A percentile compares a stretch with the other conserved stretches of the same genome.
Conservation (phyloP, 345 rosid species). For the Ceriops decandra region DNA sequence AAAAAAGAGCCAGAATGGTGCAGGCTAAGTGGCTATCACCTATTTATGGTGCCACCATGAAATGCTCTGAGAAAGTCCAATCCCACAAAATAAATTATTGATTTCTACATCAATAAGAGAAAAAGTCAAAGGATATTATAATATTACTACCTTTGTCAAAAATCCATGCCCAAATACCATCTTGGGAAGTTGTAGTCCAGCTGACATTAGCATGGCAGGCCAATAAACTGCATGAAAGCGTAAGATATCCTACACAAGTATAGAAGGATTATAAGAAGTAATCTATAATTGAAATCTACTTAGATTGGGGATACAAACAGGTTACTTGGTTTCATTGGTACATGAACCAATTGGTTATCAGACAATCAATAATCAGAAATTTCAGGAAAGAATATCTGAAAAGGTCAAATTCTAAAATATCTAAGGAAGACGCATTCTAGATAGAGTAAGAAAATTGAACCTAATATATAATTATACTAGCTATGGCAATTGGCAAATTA, state of each 20-base stretch:
- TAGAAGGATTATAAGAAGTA: not conserved
- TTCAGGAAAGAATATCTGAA: not conserved
- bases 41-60: not conserved
- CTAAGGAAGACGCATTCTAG: not conserved
- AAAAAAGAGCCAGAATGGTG: not conserved
- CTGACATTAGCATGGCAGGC: slow-evolving; percentile 99
- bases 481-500: slow-evolving; percentile 2
- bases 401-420: not conserved
- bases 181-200: slow-evolving; percentile 75
- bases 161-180: slow-evolving; percentile 94
- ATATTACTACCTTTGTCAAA: slow-evolving; percentile 66
- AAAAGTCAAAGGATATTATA: not conserved
- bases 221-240: slow-evolving; percentile 96
- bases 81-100: not conserved
- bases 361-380: not conserved
- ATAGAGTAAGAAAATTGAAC: not conserved
- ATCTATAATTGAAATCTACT: not conserved
- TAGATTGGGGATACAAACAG: not conserved
- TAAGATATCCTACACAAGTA: slow-evolving; percentile 72
- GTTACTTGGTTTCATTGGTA: not conserved
- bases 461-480: not conserved
- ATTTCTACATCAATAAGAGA: slow-evolving; percentile 5
- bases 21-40: not conserved
- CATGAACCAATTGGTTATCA: not conserved
- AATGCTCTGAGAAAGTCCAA: not conserved